Base-by-base conservation (phyloP, 441 rosid genomes). In the Cnidoscolus chayamansa region DNA sequence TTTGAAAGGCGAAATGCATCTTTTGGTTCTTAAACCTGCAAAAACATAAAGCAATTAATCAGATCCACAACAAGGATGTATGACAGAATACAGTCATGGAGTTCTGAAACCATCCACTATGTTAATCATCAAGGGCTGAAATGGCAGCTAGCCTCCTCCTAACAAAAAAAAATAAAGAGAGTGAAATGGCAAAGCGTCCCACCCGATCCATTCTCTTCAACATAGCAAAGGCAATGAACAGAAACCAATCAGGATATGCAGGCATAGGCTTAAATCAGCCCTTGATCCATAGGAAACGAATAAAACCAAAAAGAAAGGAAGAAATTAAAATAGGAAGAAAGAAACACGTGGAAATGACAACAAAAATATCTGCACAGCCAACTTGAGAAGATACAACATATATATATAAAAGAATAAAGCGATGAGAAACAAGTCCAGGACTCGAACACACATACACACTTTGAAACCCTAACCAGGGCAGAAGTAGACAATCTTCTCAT, bases 191-290 rank as follows among this genome's bases (percentile, higher is more conserved):
- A 51, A 72, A 65, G 72, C 71, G 16, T 72, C 79, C 75, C 84
- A 84, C 83, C 86, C 55, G 81, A 63, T 64, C 51, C 76, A 76
- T 57, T 71, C 80, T 77, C 80, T 72, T 74, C 68, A 74, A 76
- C 80, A 59, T 76, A 76, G 79, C 79, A 68, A 78, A 75, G 84
- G 77, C 72, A 65, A 65, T 73, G 80, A 78, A 74, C 75, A 64
- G 79, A 72, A 74, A 71, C 55, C 68, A 69, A 53, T 65, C 47
- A 65, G 79, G 68, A 67, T 74, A 78, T 74, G 78, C 72, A 68
- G 65, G 81, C 81, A 71, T 71, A 67, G 74, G 78, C 83, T 72
- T 75, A 79, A 68, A 63, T 32, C 80, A 75, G 79, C 81, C 82
- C 83, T 80, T 77, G 67, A 63, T 70, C 82, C 78, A 62, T 61